Conservation (phyloP, 371 early-diverging fungal species). For the Haplosporangium sp. region DNA sequence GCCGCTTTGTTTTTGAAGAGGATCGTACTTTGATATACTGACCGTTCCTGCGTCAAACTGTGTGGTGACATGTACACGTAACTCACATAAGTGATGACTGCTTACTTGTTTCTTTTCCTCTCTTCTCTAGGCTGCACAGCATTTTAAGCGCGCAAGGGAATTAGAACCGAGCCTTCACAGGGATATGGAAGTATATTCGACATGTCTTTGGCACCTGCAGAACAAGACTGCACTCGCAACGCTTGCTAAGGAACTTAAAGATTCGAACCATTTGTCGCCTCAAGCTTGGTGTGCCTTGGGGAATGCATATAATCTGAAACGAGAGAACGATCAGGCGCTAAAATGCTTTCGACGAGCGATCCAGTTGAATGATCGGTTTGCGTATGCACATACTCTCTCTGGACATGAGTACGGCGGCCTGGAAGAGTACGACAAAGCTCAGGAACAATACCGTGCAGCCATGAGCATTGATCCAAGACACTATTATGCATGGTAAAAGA, state of each 20-base stretch:
- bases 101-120: not conserved
- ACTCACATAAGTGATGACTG: too few relatives aligned
- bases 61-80: too few relatives aligned
- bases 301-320: slow-evolving; percentile 78
- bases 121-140: slow-evolving; percentile 55
- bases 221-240: slow-evolving; percentile 71
- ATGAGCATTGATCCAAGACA: slow-evolving; percentile 75
- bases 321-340: slow-evolving; percentile 77
- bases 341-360: slow-evolving; percentile 80
- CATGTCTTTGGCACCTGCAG: slow-evolving; percentile 80
- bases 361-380: slow-evolving; percentile 72
- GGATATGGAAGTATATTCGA: slow-evolving; percentile 82
- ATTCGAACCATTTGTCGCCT: slow-evolving; percentile 66
- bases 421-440: slow-evolving; percentile 79
- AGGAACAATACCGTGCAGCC: slow-evolving; percentile 74
- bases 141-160: slow-evolving; percentile 59
- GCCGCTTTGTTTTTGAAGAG: not conserved
- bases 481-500: slow-evolving; percentile 78
- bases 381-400: slow-evolving; percentile 81
- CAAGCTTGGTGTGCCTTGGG: slow-evolving; percentile 84
- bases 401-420: slow-evolving; percentile 83
- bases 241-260: slow-evolving; percentile 75
- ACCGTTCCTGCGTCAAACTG: too few relatives aligned
- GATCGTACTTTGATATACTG: not conserved
- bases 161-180: slow-evolving; percentile 71